These are phyloP conservation scores for Athelia sp. DNA, from an alignment of 1,284 basidiomycete species.

Conservation along the genomic window DNA sequence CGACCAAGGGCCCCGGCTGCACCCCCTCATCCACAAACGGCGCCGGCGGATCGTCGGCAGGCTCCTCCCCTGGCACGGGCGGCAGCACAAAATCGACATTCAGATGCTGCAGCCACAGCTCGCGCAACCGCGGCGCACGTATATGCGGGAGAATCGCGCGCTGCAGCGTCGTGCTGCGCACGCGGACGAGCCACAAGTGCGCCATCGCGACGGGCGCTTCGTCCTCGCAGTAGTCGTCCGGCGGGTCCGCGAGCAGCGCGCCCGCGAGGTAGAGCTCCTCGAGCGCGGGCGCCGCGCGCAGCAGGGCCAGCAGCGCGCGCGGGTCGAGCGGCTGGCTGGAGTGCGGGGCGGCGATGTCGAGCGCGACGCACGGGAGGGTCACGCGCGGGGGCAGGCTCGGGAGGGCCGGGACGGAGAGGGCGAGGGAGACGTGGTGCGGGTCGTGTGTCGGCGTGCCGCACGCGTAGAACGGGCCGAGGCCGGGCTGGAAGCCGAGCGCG, in stretches of 20 bases:
- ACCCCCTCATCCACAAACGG: no score
- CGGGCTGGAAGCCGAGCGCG: not conserved
- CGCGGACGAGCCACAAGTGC: constrained; percentile 45
- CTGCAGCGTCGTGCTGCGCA: constrained; percentile 55
- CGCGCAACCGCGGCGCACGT: constrained; percentile 47
- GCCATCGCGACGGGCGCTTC: no score
- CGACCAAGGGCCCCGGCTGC: no score
- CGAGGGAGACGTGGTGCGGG: not conserved
- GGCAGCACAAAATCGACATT: constrained; percentile 55
- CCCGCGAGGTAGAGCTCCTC: constrained; percentile 53
- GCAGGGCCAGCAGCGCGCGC: constrained; percentile 50
- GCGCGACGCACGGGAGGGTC: not conserved
- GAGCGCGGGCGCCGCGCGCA: constrained; percentile 52
- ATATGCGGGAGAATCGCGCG: constrained; percentile 60
- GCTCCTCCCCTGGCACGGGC: constrained; percentile 3
- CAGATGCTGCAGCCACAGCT: constrained; percentile 58
- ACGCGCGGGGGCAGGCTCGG: constrained; percentile 9
- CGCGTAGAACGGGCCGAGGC: not conserved
- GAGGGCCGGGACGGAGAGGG: not conserved
- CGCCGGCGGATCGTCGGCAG: no score
- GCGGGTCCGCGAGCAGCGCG: constrained; percentile 40
- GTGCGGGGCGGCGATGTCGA: not conserved
- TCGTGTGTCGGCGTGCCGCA: not conserved
- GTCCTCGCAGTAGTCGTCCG: no score
- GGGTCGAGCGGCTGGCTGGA: not conserved